A percentile compares a stretch with the other conserved stretches of the same genome.
Evolutionary conservation across 768 basidiomycete genomes (phyloP).

Genomic region (Leccinum rimulosum): DNA sequence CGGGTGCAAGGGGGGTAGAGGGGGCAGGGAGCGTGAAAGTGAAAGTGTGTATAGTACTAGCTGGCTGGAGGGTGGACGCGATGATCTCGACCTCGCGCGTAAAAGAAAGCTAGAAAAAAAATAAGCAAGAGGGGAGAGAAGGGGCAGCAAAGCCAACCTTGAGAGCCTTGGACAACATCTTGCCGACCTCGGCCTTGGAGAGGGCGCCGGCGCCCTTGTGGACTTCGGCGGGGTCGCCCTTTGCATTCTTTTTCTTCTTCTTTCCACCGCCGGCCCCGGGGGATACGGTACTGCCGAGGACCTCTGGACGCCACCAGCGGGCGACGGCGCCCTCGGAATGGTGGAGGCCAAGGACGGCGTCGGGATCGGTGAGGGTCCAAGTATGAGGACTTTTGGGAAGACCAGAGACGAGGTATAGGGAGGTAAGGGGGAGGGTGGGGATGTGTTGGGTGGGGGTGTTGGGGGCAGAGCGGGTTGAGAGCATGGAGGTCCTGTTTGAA

Average conservation of each 20-base stretch:
- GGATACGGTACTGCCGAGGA: slow-evolving; percentile 83
- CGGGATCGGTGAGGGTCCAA: slow-evolving; percentile 86
- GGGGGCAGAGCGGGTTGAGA: slow-evolving; percentile 56
- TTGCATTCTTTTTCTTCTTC: slow-evolving; percentile 64
- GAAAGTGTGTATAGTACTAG: slow-evolving; percentile 90
- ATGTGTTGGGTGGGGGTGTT: slow-evolving; percentile 55
- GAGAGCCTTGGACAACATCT: slow-evolving; percentile 88
- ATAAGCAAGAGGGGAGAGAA: not conserved
- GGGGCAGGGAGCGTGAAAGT: slow-evolving; percentile 82
- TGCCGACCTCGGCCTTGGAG: slow-evolving; percentile 81
- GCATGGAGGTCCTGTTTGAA: slow-evolving; percentile 70
- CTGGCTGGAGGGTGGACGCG: slow-evolving; percentile 91
- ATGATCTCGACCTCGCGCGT: slow-evolving; percentile 92
- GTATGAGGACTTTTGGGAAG: slow-evolving; percentile 87
- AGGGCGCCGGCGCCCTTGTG: slow-evolving; percentile 79
- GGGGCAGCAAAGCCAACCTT: slow-evolving; percentile 52
- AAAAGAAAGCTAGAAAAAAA: slow-evolving; percentile 67
- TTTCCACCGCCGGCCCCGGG: slow-evolving; percentile 80
- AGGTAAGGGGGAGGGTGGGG: slow-evolving; percentile 74
- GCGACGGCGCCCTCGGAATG: slow-evolving; percentile 84
- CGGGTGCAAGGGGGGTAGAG: slow-evolving; percentile 72
- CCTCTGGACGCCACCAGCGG: slow-evolving; percentile 90
- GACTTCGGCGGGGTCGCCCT: slow-evolving; percentile 51
- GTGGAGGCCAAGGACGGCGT: slow-evolving; percentile 75
- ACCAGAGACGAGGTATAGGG: slow-evolving; percentile 85